Conservation (phyloP, 108 stramenopile species). For the Cylindrotheca fusiformis region DNA sequence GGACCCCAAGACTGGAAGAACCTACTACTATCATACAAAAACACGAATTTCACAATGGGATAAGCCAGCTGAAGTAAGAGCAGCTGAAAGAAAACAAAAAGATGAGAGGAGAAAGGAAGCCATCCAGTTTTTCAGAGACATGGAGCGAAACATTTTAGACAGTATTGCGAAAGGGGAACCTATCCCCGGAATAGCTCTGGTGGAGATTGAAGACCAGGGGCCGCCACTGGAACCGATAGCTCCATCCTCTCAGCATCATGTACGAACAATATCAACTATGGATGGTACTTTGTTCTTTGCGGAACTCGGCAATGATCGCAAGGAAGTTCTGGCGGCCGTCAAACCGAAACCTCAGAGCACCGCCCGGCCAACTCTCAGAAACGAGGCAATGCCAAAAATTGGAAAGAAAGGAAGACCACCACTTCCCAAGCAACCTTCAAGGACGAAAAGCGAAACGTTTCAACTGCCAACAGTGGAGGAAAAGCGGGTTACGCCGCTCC, state of each 20-base stretch:
- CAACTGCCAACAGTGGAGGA: conserved; percentile 22
- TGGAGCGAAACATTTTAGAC: conserved; percentile 39
- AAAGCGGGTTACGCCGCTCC: not conserved
- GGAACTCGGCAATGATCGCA: conserved; percentile 28
- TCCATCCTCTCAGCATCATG: conserved; percentile 6
- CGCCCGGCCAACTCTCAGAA: not conserved
- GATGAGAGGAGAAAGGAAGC: conserved; percentile 22
- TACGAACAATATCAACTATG: conserved; percentile 68
- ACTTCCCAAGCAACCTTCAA: conserved; percentile 10
- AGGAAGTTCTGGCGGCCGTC: not conserved
- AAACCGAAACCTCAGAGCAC: not conserved
- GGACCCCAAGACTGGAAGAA: conserved; percentile 53
- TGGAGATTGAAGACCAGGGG: not conserved
- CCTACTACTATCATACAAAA: conserved; percentile 65
- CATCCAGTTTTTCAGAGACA: conserved; percentile 38
- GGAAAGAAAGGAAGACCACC: conserved; percentile 28
- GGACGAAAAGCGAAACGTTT: conserved; percentile 1
- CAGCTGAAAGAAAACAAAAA: conserved; percentile 20
- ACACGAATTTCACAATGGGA: conserved; percentile 64
- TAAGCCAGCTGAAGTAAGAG: conserved; percentile 30
- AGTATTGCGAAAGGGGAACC: conserved; percentile 35
- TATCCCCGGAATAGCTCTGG: conserved; percentile 29
- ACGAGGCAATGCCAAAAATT: not conserved
- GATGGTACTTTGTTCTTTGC: conserved; percentile 43
- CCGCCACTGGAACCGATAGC: conserved; percentile 16